These are phyloP conservation scores for Thermoascus crustaceus DNA, from an alignment of 2,329 filamentous ascomycete species.

Conservation along the genomic window DNA sequence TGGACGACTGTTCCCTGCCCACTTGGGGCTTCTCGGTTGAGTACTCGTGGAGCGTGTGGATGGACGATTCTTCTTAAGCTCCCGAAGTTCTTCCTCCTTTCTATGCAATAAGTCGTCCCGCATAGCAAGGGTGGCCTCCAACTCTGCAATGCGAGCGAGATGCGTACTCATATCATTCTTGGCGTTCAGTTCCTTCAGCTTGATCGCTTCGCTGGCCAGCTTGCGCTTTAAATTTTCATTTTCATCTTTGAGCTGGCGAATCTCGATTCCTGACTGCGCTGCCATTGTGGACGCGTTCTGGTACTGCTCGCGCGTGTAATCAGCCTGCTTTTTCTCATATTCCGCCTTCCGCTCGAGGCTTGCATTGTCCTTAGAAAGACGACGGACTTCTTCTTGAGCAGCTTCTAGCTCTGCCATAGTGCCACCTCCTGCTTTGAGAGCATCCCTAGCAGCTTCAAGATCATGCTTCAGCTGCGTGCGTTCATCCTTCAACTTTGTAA, in stretches of 20 bases:
- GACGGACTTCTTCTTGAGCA: conserved; percentile 32
- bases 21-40: conserved; percentile 36
- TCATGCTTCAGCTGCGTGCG: conserved; percentile 28
- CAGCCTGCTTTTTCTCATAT: conserved; percentile 35
- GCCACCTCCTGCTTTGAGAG: conserved; percentile 33
- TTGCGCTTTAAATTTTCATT: conserved; percentile 29
- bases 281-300: conserved; percentile 39
- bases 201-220: conserved; percentile 27
- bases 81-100: conserved; percentile 39
- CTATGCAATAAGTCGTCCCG: conserved; percentile 33
- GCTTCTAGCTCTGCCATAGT: conserved; percentile 34
- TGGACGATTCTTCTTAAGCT: conserved; percentile 36
- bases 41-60: conserved; percentile 36
- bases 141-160: conserved; percentile 29
- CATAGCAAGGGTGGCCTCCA: conserved; percentile 27
- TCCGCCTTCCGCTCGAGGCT: conserved; percentile 31
- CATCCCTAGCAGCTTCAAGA: conserved; percentile 31
- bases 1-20: conserved; percentile 29
- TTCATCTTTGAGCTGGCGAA: conserved; percentile 29
- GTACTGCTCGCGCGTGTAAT: conserved; percentile 40
- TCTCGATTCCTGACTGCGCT: conserved; percentile 33
- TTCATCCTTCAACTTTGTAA: conserved; percentile 34
- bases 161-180: conserved; percentile 27
- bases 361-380: conserved; percentile 27
- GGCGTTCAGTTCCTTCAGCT: conserved; percentile 31